phyloP scores from a whole-genome alignment of 768 basidiomycete species.

The Hebeloma cylindrosporum region DNA sequence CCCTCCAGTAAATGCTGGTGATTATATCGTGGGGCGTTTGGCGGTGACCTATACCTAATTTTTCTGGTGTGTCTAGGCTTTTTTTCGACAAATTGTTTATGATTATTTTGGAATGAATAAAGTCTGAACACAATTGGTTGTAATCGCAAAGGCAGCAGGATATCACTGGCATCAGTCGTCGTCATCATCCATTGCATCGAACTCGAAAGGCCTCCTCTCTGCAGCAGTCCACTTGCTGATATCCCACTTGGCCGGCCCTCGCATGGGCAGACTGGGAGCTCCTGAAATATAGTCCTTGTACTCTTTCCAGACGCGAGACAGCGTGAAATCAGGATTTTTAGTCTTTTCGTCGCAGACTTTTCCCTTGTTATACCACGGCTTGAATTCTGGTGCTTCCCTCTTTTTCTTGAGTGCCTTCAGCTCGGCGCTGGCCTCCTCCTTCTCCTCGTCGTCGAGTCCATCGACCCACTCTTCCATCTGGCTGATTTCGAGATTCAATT shows the following conservation, averaged over 20 bases:
- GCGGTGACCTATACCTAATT: constrained; percentile 53
- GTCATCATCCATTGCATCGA: constrained; percentile 17
- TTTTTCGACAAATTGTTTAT: too few relatives aligned
- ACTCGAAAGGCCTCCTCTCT: constrained; percentile 31
- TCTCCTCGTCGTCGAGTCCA: constrained; percentile 24
- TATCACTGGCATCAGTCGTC: neutral
- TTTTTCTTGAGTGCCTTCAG: constrained; percentile 22
- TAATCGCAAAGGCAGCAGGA: too few relatives aligned
- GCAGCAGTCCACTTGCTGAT: constrained; percentile 34
- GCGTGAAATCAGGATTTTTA: constrained; percentile 23
- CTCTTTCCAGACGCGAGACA: constrained; percentile 38
- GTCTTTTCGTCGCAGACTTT: constrained; percentile 25
- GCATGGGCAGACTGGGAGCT: constrained; percentile 26
- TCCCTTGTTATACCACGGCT: constrained; percentile 32
- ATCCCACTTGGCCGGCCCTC: constrained; percentile 35
- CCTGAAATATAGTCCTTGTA: constrained; percentile 31
- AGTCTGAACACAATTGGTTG: neutral
- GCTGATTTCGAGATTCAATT: constrained; percentile 28
- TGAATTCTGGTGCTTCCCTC: neutral
- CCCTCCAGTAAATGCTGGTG: constrained; percentile 66
- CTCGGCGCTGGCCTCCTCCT: constrained; percentile 17
- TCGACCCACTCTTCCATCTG: constrained; percentile 32
- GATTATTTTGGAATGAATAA: neutral
- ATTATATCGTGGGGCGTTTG: constrained; percentile 75
- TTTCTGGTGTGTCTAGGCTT: too few relatives aligned